Evolutionary conservation across 1,139 yeast species (phyloP), one percentile per base, ranked within the genome.

Genomic region (Pneumocystis carinii): DNA sequence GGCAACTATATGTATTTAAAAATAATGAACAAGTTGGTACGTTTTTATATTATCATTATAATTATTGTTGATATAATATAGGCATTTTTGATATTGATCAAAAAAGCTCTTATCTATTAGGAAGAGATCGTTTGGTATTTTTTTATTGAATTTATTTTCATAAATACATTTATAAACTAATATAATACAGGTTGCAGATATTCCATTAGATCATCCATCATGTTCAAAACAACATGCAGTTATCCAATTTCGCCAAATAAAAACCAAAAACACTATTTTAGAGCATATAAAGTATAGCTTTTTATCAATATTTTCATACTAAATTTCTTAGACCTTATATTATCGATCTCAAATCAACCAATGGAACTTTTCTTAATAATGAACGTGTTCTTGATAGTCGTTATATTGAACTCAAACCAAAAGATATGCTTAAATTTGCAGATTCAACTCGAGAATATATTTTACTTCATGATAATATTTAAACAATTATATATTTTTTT

Each of bases 171-270:
- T 48, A 48, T 24, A 48, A 24, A 48, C 27, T 48, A 24, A 48
- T 19, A 24, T 48, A 48, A 48, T 48, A 24, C 24, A 48, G 55
- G 55, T 48, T 48, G 78, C 76, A 29, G 83, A 82, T 68, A 75
- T 82, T 1, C 71, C 73, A 14, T 71, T 81, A 1, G 75, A 75
- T 19, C 78, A 79, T 61, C 75, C 74, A 27, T 72, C 79, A 0
- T 78, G 81, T 58, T 80, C 84, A 1, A 77, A 78, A 63, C 81
- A 80, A 68, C 86, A 83, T 67, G 83, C 85, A 10, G 86, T 77
- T 0, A 72, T 83, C 12, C 86, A 83, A 67, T 82, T 79, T 66
- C 71, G 81, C 35, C 62, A 64, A 17, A 69, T 68, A 24, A 58
- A 63, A 19, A 12, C 55, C 14, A 67, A 63, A 42, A 65, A 66